Conservation (phyloP, 2,329 filamentous ascomycete genomes). For the Fusarium sublunatum region DNA sequence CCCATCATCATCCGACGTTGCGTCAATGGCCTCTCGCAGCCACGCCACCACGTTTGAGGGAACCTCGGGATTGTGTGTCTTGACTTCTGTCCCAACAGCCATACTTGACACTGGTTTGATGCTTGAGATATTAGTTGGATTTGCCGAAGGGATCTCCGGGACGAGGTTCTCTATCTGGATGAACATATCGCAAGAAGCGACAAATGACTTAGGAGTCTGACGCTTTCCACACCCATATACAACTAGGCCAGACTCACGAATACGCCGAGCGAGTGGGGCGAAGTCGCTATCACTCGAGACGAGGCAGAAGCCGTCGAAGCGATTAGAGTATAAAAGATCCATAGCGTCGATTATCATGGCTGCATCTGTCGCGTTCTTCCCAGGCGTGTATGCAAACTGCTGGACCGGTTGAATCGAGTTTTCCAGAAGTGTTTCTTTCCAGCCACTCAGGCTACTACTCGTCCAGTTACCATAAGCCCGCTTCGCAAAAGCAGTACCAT, state of each 20-base stretch:
- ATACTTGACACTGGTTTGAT: neutral
- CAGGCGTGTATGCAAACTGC: constrained; percentile 51
- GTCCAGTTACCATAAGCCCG: constrained; percentile 54
- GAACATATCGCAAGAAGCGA: constrained; percentile 51
- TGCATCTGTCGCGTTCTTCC: constrained; percentile 52
- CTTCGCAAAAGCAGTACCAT: constrained; percentile 48
- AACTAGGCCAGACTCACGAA: constrained; percentile 41
- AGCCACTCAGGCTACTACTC: constrained; percentile 37
- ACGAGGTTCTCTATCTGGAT: constrained; percentile 45
- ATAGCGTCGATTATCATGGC: constrained; percentile 55
- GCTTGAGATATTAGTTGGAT: neutral
- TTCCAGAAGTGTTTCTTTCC: constrained; percentile 49
- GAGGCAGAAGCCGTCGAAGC: constrained; percentile 51
- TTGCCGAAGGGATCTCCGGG: neutral
- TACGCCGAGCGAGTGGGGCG: constrained; percentile 50
- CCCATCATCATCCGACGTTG: constrained; percentile 41
- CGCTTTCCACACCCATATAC: constrained; percentile 51
- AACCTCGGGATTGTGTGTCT: too few relatives aligned
- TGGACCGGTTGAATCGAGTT: constrained; percentile 52
- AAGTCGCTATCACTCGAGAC: constrained; percentile 54
- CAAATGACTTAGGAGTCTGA: constrained; percentile 49
- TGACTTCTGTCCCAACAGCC: neutral
- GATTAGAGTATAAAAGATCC: constrained; percentile 50
- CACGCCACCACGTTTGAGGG: neutral
- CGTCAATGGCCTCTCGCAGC: constrained; percentile 37